Base-by-base conservation (phyloP, 495 filamentous ascomycete species). In the Bathelium albidoporum region DNA sequence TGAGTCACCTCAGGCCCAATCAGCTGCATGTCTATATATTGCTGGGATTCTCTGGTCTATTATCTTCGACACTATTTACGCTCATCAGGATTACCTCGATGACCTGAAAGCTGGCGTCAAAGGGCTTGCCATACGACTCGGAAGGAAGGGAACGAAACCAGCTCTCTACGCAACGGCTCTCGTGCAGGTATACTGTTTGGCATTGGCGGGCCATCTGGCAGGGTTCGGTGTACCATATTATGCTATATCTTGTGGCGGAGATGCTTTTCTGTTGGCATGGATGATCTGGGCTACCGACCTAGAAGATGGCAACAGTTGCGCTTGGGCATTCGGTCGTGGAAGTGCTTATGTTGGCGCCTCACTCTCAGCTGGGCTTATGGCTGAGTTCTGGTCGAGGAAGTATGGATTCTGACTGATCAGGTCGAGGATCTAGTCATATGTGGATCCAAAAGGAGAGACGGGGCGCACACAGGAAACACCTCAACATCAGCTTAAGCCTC, bases 131-230 rank as follows among this genome's bases (percentile, higher is more conserved):
- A n/a, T 58, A n/a, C 52, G 20, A 24, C 52, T 58, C 20, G 52
- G 52, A n/a, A 58, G 52, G 28, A 58, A 58, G 28, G 52, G 52
- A 24, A 58, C 52, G 52, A 58, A 58, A 31, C 52, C 52, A 58
- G 52, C 52, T 24, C 20, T 9, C 12, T 58, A 24, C 12, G 52
- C 20, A 58, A 31, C 20, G 28, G 52, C 10, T 24, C 10, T 20
- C 20, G 20, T 58, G 52, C 52, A 58, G 52, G 20, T 58, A 31
- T 58, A 41, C 36, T 41, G 36, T 41, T 18, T 41, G 18, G 36
- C 18, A 9, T 18, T 41, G 36, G 36, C 36, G 18, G 36, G 36
- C 18, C 36, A 41, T 41, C 18, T 41, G 36, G 36, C 36, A 41
- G 36, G 18, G 36, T 41, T 41, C 18, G 36, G 36, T 9, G 10